These are phyloP conservation scores for Aaosphaeria pasadenensis DNA, from an alignment of 2,329 filamentous ascomycete genomes.

Conservation along the genomic window DNA sequence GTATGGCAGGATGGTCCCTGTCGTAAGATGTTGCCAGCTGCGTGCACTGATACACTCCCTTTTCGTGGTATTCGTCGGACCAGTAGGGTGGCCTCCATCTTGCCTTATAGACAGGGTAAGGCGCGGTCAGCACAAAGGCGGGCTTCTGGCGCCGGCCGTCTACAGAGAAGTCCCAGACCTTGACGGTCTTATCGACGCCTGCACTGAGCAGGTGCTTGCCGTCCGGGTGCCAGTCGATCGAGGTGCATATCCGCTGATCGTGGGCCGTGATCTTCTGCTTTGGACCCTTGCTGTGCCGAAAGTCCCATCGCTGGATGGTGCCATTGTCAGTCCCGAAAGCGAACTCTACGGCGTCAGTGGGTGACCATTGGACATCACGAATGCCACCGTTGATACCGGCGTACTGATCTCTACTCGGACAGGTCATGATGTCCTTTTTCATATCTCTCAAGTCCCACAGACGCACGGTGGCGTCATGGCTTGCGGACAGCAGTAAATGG, in stretches of 20 bases:
- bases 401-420: constrained; percentile 55
- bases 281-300: constrained; percentile 54
- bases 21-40: constrained; percentile 63
- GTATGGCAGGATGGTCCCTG: constrained; percentile 57
- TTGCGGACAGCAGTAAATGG: constrained; percentile 60
- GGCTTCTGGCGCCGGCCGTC: constrained; percentile 58
- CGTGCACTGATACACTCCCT: constrained; percentile 57
- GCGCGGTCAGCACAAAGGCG: constrained; percentile 56
- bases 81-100: constrained; percentile 62
- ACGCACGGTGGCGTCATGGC: constrained; percentile 62
- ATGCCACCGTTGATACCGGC: constrained; percentile 59
- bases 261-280: constrained; percentile 62
- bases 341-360: constrained; percentile 60
- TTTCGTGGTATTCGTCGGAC: constrained; percentile 50
- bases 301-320: constrained; percentile 63
- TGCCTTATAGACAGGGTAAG: constrained; percentile 60
- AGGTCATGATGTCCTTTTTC: constrained; percentile 48
- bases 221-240: constrained; percentile 66
- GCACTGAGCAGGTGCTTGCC: constrained; percentile 63
- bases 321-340: constrained; percentile 64
- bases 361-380: constrained; percentile 64
- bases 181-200: constrained; percentile 60
- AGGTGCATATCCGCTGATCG: constrained; percentile 55
- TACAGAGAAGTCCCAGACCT: constrained; percentile 62
- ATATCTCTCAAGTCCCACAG: constrained; percentile 63